Percentiles rank a stretch among this genome's conserved stretches.
These are phyloP conservation scores for Lecanicillium sp. DNA, from an alignment of 2,329 filamentous ascomycete genomes.

Conservation along the genomic window DNA sequence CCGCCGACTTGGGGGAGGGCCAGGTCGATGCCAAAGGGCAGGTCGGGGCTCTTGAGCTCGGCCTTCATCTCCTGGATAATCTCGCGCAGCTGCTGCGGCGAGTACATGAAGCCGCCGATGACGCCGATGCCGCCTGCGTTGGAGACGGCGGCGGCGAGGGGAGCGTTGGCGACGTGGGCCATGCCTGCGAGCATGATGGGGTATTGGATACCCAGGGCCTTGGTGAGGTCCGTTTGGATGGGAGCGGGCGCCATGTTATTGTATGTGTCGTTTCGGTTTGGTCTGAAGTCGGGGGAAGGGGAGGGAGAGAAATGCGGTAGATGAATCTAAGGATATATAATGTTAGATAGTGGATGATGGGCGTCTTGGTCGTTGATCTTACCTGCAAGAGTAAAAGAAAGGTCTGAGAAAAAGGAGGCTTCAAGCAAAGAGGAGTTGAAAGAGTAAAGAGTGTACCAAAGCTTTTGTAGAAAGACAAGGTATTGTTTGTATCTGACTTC, in stretches of 20 bases:
- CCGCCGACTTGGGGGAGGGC: slow-evolving; percentile 85
- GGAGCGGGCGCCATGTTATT: slow-evolving; percentile 35
- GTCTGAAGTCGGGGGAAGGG: no score
- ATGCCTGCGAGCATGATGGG: slow-evolving; percentile 90
- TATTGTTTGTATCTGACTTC: no score
- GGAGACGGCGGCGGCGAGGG: slow-evolving; percentile 78
- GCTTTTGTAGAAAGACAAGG: no score
- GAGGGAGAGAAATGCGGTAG: no score
- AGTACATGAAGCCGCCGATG: slow-evolving; percentile 64
- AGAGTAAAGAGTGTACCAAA: no score
- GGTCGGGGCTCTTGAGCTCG: slow-evolving; percentile 52
- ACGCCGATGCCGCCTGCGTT: slow-evolving; percentile 81
- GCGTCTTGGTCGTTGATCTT: no score
- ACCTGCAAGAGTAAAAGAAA: no score
- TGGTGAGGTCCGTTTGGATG: slow-evolving; percentile 69
- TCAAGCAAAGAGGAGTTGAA: no score
- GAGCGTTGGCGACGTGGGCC: slow-evolving; percentile 73
- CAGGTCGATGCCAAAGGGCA: slow-evolving; percentile 87
- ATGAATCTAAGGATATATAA: no score
- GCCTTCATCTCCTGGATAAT: slow-evolving; percentile 83
- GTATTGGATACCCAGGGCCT: slow-evolving; percentile 73
- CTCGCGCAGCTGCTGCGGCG: slow-evolving; percentile 61
- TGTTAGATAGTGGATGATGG: no score
- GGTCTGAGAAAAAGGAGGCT: no score
- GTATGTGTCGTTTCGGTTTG: neutral